Conservation (phyloP, 176 grass and related monocot species). For the Cocos nucifera region DNA sequence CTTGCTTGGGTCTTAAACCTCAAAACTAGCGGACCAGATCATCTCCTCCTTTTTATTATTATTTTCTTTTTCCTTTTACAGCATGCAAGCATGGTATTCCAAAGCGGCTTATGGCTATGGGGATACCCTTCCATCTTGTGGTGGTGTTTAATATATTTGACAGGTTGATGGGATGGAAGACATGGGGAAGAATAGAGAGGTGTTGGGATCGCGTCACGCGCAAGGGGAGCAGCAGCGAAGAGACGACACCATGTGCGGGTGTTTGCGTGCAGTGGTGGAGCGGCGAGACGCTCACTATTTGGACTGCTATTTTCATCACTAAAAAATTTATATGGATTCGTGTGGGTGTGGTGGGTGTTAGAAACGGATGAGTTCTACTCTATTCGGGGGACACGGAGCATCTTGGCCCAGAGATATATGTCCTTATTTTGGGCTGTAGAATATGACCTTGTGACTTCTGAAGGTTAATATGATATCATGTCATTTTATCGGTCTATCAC, state of each 20-base stretch:
- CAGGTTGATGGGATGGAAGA: no score
- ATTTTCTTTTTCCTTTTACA: not conserved
- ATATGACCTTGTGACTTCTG: no score
- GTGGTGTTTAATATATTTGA: no score
- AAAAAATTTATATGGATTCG: slow-evolving; percentile 32
- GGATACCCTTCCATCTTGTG: slow-evolving; percentile 9
- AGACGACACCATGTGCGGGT: not conserved
- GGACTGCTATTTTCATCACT: not conserved
- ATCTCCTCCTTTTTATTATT: not conserved
- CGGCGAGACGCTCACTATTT: no score
- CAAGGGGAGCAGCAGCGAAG: not conserved
- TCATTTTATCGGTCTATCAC: not conserved
- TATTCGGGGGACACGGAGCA: slow-evolving; percentile 22
- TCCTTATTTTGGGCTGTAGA: no score
- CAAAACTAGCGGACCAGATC: not conserved
- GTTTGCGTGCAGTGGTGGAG: no score
- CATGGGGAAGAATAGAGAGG: no score
- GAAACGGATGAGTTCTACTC: slow-evolving; percentile 1
- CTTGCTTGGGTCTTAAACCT: slow-evolving; percentile 29
- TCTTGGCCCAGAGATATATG: slow-evolving; percentile 19
- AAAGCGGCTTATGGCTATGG: slow-evolving; percentile 16
- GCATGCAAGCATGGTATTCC: not conserved
- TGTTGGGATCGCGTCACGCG: not conserved
- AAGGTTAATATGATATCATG: no score
- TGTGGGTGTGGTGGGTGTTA: slow-evolving; percentile 12